Base-by-base conservation (phyloP, 1,284 basidiomycete genomes). In the Pseudozyma tsukubaensis region DNA sequence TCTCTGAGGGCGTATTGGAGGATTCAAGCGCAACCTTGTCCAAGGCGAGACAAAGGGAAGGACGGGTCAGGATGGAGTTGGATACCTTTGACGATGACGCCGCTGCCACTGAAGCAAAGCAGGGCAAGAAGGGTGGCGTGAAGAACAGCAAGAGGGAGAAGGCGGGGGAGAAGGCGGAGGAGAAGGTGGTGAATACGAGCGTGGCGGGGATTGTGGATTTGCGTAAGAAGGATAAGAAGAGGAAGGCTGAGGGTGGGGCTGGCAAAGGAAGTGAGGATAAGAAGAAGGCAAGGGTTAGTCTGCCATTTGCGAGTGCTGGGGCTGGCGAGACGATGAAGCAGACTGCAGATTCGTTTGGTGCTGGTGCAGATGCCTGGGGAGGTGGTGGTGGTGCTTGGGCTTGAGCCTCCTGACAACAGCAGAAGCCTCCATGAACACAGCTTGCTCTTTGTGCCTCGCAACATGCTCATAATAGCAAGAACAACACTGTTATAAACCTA, bases 1-100 rank as follows among this genome's bases (percentile, higher is more conserved):
- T 73, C 9, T 52, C 71, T 4, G 71, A 68, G 29, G 71, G 71
- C 19, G 71, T 73, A 18, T 55, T 73, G 8, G 71, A 73, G 47
- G 71, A 73, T 32, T 55, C 58, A 12, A 44, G 58, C 0, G 44
- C 60, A 0, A 36, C 48, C 7, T 43, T 63, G 1, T 62, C 64
- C 35, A 72, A 72, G 40, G 59, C 70, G 10, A 42, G 63, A 13
- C 50, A 55, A 32, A 62, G 45, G 51, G 63, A 72, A 42, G 49
- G 11, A n/a, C 59, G 64, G 42, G 36, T 29, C 12, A 57, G 53
- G 2, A 63, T 50, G 8, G 64, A 64, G 34, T 24, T 68, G 8
- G 64, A 60, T 16, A 67, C 55, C 10, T 63, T 56, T 18, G 64
- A 72, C 37, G 70, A 72, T n/a, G 16, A 6, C 9, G 11, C 44